Evolutionary conservation across 2,329 filamentous ascomycete genomes (phyloP), one percentile per base, ranked within the genome.

Genomic region (Hysterium pulicare): DNA sequence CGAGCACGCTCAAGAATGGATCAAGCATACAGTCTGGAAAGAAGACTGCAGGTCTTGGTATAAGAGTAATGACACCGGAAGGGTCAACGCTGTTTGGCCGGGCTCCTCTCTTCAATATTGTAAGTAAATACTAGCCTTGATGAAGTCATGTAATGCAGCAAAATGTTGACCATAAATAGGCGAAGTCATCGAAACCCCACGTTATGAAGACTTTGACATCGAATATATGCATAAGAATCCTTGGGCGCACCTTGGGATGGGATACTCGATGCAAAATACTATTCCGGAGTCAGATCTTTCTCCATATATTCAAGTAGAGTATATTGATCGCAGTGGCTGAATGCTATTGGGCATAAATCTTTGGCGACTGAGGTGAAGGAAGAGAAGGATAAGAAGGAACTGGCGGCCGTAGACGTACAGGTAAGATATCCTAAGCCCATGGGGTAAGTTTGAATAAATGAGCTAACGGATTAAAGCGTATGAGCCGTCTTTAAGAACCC

Each of bases 21-120:
- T 74, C 49, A 73, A 71, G 51, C 68, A 73, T 44, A 75, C 71
- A 0, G 71, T 75, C 6, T 76, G 71, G 71, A 72, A 70, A 42
- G 64, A 69, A 19, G 60, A 67, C 5, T 74, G 72, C 42, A 62
- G 70, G 10, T 58, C 53, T 9, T 73, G 71, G 70, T 74, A 73
- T 56, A 71, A 70, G 51, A 68, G 76, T 52, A 64, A 67, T 22
- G 53, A 61, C 0, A 65, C 62, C 1, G 62, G 61, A 2, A 54
- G 61, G 4, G 58, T 67, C 17, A 64, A 64, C 17, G 60, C 73
- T 3, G 61, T 78, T 1, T 78, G 70, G 69, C 75, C 76, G 0
- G 76, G 75, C 3, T 71, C 66, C 3, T 72, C 69, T 0, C 66
- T 78, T 32, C 74, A 78, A 41, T 78, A 76, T 45, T 61, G 55